Evolutionary conservation across 352 stramenopile genomes (phyloP), one percentile per base, ranked within the genome.

Genomic region (Thraustochytrium striatum): DNA sequence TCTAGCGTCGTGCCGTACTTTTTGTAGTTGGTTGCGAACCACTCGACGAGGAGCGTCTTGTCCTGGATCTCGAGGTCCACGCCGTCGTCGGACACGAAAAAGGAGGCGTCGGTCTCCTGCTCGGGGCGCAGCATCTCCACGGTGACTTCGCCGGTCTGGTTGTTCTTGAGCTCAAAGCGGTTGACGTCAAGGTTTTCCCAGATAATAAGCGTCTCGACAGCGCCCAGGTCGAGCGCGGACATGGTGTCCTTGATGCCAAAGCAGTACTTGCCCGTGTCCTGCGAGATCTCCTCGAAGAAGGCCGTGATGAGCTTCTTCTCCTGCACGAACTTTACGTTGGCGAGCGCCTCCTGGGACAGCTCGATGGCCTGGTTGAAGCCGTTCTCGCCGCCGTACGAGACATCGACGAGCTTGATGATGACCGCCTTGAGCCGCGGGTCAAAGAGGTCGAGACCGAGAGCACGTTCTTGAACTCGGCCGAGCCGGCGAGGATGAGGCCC

Each of bases 321-420:
- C 87, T 98, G 95, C 72, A 99, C 95, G 61, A 99, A 95, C 87
- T 99, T 99, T 83, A 99, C 97, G 83, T 97, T 97, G 3, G 94
- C 86, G 5, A 99, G 86, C 47, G 96, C 96, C 86, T 99, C 97
- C 3, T 95, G 93, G 11, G 91, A 91, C 57, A 98, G 88, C 82
- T 99, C 96, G 86, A 99, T 99, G 30, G 96, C 97, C 88, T 99
- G 97, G 85, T 99, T 99, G 87, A 99, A 99, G 3, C 97, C 97
- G 82, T 98, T 98, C 83, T 99, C 95, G 16, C 96, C 96, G 53
- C 97, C 97, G 84, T 99, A 99, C 58, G 89, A 97, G n/a, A 99
- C 96, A 85, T 99, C 97, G 7, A 99, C 96, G 69, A 98, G 95
- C 85, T 99, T 99, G 69, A 99, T 90, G 1, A 99, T 95, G 81